These are phyloP conservation scores for Scopulariopsis brevicaulis DNA, from an alignment of 2,329 filamentous ascomycete species.

Conservation along the genomic window DNA sequence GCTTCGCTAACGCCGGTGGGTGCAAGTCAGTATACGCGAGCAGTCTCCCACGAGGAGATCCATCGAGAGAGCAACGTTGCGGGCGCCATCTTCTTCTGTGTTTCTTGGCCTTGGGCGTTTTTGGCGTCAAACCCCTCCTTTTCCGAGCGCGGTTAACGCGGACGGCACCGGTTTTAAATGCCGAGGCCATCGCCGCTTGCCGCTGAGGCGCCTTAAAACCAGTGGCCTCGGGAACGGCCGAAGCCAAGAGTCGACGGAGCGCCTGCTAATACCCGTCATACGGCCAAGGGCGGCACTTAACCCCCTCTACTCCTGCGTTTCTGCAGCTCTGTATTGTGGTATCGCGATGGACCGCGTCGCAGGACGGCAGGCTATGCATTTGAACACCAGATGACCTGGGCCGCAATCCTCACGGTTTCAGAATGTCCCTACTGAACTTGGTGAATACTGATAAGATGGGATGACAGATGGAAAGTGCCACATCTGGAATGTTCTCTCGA, in stretches of 20 bases:
- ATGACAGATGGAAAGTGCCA: not conserved
- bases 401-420: too few relatives aligned
- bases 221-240: not conserved
- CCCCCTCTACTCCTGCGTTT: too few relatives aligned
- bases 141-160: not conserved
- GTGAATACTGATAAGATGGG: too few relatives aligned
- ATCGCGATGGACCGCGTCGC: not conserved
- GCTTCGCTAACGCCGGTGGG: too few relatives aligned
- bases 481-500: not conserved
- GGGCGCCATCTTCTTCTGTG: too few relatives aligned
- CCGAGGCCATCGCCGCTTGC: not conserved
- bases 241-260: not conserved
- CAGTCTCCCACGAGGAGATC: too few relatives aligned
- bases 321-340: too few relatives aligned
- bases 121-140: not conserved
- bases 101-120: not conserved
- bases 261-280: not conserved
- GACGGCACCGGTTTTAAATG: not conserved
- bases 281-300: not conserved
- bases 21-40: too few relatives aligned
- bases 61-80: too few relatives aligned
- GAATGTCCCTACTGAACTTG: too few relatives aligned
- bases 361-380: not conserved
- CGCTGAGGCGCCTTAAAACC: not conserved
- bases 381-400: not conserved